Evolutionary conservation across 306 rosid genomes (phyloP).

Genomic region (Spatholobus suberectus): DNA sequence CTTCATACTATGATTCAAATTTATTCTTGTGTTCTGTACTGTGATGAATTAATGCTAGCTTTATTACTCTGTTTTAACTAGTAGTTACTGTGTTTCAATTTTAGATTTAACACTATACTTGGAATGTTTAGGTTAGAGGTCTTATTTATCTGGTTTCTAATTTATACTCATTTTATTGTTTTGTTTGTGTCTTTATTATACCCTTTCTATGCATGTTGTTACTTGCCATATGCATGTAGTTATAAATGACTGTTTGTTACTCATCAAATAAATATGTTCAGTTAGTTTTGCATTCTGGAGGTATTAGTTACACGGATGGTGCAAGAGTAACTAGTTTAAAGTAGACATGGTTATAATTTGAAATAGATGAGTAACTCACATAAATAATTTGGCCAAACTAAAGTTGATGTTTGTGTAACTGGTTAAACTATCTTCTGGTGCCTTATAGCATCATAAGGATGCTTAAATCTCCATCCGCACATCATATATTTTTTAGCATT

Average conservation of each 20-base stretch:
- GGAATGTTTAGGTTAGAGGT: neutral
- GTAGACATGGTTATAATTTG: conserved; percentile 1
- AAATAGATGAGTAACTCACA: neutral
- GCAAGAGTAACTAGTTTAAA: neutral
- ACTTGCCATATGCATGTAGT: neutral
- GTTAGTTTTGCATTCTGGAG: neutral
- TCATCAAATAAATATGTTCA: neutral
- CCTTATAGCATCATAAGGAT: neutral
- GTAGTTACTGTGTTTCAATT: neutral
- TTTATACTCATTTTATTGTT: neutral
- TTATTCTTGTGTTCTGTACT: neutral
- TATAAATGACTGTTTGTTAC: neutral
- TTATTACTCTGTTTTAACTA: neutral
- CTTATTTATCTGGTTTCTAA: neutral
- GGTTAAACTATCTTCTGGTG: conserved; percentile 11
- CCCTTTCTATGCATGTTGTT: neutral
- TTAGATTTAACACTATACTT: neutral
- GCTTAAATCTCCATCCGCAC: neutral
- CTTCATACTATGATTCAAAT: too few species aligned
- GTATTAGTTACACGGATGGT: neutral
- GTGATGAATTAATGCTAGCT: neutral
- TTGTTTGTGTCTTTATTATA: neutral
- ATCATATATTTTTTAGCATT: neutral
- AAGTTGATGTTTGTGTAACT: neutral
- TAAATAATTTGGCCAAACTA: neutral